A percentile compares a stretch with the other conserved stretches of the same genome.
phyloP scores from a whole-genome alignment of 2,329 filamentous ascomycete genomes.

The Fusarium guadeloupense region DNA sequence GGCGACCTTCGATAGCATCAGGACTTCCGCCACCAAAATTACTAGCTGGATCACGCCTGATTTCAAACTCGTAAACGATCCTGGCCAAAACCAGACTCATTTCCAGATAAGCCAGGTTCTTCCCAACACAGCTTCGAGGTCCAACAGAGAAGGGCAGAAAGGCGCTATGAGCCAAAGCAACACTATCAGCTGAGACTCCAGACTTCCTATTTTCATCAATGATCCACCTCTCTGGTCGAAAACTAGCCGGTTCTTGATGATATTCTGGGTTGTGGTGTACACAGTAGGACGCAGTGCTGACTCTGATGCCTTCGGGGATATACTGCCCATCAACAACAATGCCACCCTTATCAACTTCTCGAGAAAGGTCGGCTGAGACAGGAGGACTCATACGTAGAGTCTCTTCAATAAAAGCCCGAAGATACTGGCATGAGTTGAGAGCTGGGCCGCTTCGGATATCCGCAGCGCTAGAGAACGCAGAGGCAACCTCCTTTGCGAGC shows the following conservation, averaged over 20 bases:
- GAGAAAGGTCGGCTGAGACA: slow-evolving; percentile 24
- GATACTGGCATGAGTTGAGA: slow-evolving; percentile 35
- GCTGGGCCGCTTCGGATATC: slow-evolving; percentile 13
- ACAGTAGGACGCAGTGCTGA: slow-evolving; percentile 20
- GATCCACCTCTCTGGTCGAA: slow-evolving; percentile 33
- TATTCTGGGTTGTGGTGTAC: slow-evolving; percentile 27
- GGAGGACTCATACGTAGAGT: slow-evolving; percentile 38
- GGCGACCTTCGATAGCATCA: slow-evolving; percentile 13
- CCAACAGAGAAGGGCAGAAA: slow-evolving; percentile 27
- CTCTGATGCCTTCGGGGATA: slow-evolving; percentile 22
- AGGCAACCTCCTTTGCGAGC: slow-evolving; percentile 18
- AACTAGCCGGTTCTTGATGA: slow-evolving; percentile 21
- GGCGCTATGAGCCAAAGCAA: slow-evolving; percentile 14
- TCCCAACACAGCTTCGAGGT: slow-evolving; percentile 25
- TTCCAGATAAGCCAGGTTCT: slow-evolving; percentile 34
- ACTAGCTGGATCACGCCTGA: slow-evolving; percentile 9
- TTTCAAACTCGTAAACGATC: slow-evolving; percentile 16
- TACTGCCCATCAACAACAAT: slow-evolving; percentile 25
- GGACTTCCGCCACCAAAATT: slow-evolving; percentile 26
- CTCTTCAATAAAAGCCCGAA: slow-evolving; percentile 41
- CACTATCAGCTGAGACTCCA: neutral
- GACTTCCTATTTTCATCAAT: neutral
- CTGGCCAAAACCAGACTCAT: slow-evolving; percentile 30
- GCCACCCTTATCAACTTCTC: slow-evolving; percentile 27
- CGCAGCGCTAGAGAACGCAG: slow-evolving; percentile 12